Conservation (phyloP, 23 red algal genomes). For the Cyanidioschyzon merolae region DNA sequence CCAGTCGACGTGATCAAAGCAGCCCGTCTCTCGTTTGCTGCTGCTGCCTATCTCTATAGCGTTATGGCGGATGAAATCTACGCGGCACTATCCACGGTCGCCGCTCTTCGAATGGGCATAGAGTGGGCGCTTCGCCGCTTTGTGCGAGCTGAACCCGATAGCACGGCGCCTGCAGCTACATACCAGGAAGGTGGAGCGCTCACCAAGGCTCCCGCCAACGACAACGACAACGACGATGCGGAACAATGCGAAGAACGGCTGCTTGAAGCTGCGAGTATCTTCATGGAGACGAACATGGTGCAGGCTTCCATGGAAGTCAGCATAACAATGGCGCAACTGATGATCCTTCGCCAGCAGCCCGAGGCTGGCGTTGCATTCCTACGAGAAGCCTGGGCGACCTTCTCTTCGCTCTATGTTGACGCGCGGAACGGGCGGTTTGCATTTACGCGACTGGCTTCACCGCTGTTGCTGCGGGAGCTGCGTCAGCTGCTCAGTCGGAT, state of each 20-base stretch:
- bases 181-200: too few relatives aligned
- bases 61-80: constrained; percentile 10
- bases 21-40: neutral
- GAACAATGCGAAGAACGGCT: neutral
- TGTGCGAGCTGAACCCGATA: neutral
- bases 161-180: too few relatives aligned
- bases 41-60: constrained; percentile 1
- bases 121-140: neutral
- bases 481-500: neutral
- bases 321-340: constrained; percentile 11
- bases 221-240: neutral
- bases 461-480: neutral
- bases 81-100: neutral
- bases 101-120: neutral
- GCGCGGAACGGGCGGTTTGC: neutral
- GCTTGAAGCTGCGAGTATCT: neutral
- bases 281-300: constrained; percentile 5
- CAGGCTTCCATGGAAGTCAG: constrained; percentile 10
- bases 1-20: neutral
- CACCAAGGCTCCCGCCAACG: neutral
- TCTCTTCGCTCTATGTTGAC: neutral
- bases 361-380: neutral
- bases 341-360: neutral
- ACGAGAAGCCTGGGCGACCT: constrained; percentile 11
- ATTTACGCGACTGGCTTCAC: neutral